Evolutionary conservation across 495 filamentous ascomycete species (phyloP).

Genomic region (Tuber microsphaerosporum): DNA sequence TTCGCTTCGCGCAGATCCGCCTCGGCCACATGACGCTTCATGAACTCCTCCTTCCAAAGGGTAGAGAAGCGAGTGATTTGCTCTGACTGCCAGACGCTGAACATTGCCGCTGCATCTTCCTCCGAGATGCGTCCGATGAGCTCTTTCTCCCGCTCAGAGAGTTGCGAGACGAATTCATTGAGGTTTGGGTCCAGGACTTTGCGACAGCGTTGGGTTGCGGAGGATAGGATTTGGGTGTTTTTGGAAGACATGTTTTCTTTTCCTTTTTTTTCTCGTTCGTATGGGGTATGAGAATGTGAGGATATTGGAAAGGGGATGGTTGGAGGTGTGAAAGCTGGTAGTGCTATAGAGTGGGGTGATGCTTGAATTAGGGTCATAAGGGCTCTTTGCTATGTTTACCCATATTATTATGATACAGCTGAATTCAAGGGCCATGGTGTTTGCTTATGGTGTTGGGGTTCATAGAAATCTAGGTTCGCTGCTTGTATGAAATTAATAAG

Average conservation of each 20-base stretch:
- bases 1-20: constrained; percentile 12
- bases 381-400: background rate
- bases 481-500: background rate
- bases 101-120: constrained; percentile 9
- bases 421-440: background rate
- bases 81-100: constrained; percentile 16
- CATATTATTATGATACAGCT: background rate
- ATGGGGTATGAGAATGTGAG: background rate
- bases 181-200: constrained; percentile 13
- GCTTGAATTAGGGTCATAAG: background rate
- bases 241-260: background rate
- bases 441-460: background rate
- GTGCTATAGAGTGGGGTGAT: background rate
- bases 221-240: background rate
- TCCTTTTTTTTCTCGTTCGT: background rate
- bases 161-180: constrained; percentile 9
- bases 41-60: constrained; percentile 20
- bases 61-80: constrained; percentile 1
- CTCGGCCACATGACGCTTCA: constrained; percentile 16
- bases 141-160: constrained; percentile 9
- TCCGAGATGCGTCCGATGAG: constrained; percentile 1
- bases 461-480: background rate
- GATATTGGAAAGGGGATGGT: background rate
- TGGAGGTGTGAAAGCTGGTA: background rate
- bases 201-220: background rate